Evolutionary conservation across 805 yeast species (phyloP), one percentile per base, ranked within the genome.

Genomic region (Groenewaldozyma salmanticensis): DNA sequence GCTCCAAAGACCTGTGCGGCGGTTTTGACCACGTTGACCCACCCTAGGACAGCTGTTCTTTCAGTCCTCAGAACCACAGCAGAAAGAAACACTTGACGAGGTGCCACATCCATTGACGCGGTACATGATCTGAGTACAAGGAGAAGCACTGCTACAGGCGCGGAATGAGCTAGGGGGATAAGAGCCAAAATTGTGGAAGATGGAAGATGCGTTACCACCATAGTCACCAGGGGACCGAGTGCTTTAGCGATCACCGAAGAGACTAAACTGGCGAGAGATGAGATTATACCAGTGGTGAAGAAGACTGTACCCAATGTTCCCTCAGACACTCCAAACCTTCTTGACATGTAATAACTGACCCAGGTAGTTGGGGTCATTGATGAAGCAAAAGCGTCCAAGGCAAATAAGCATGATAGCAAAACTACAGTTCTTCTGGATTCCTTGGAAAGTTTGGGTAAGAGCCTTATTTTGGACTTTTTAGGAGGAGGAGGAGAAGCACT

Each of bases 61-160:
- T 85, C 94, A 9, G 67, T 61, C 31, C 73, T 70, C 18, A 68
- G 68, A 34, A 86, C 76, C 18, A 85, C 68, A 2, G 82, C 71
- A 0, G 92, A 79, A 39, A 86, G 62, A 33, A 86, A 64, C 4
- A 84, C 74, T 60, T 86, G 95, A 39, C 95, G 72, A 7, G 95
- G 95, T 3, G 86, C 88, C 18, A 83, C 94, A 57, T 86, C 95
- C 87, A 85, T 84, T 2, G 87, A 76, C 1, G 79, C 64, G 0
- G 84, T 74, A 7, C 78, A 64, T 45, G 76, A 79, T 49, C 81
- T 75, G 17, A 73, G 54, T 4, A 78, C 46, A 34, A 81, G 66
- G 9, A 78, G 59, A 0, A 64, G 27, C 2, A 81, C 64, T 1
- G 88, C 79, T 0, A 55, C 45, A 9, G 64, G 49, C 18, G 57